Conservation (phyloP, 768 basidiomycete genomes). For the Mycena indigotica region DNA sequence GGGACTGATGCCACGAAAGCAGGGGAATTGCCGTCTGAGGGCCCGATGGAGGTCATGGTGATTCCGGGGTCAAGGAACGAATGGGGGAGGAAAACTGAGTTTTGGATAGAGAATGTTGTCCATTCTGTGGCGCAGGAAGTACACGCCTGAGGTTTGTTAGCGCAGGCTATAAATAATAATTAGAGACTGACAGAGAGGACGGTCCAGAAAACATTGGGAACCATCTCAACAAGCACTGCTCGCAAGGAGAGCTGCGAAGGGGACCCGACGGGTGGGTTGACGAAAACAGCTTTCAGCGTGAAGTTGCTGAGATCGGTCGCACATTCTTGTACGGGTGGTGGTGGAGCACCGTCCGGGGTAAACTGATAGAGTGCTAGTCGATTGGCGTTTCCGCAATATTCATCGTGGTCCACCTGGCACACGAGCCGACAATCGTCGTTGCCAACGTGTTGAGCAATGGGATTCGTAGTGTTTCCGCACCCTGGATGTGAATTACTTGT, state of each 20-base stretch:
- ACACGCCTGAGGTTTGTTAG: constrained; percentile 34
- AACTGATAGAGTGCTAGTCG: constrained; percentile 42
- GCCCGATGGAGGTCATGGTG: constrained; percentile 40
- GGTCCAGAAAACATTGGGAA: constrained; percentile 41
- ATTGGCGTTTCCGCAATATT: constrained; percentile 45
- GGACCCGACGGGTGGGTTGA: constrained; percentile 34
- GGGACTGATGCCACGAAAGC: constrained; percentile 48
- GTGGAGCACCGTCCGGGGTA: constrained; percentile 27
- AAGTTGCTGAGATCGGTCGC: constrained; percentile 38
- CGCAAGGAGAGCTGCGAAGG: constrained; percentile 35
- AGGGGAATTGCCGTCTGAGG: constrained; percentile 44
- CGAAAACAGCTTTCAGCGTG: constrained; percentile 38
- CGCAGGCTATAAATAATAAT: background rate
- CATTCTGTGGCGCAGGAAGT: constrained; percentile 46
- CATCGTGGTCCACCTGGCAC: constrained; percentile 38
- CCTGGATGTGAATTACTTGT: constrained; percentile 29
- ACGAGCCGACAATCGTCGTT: constrained; percentile 44
- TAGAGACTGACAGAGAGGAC: constrained; percentile 40
- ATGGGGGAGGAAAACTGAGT: constrained; percentile 43
- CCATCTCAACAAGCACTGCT: constrained; percentile 42
- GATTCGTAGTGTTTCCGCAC: constrained; percentile 40
- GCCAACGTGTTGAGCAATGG: constrained; percentile 39
- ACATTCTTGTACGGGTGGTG: constrained; percentile 31
- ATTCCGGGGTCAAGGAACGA: constrained; percentile 40
- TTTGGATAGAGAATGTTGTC: constrained; percentile 40